Percentiles rank a stretch among this genome's conserved stretches.
Conservation (phyloP, 1,284 basidiomycete species). For the Apiotrichum mycotoxinovorans region DNA sequence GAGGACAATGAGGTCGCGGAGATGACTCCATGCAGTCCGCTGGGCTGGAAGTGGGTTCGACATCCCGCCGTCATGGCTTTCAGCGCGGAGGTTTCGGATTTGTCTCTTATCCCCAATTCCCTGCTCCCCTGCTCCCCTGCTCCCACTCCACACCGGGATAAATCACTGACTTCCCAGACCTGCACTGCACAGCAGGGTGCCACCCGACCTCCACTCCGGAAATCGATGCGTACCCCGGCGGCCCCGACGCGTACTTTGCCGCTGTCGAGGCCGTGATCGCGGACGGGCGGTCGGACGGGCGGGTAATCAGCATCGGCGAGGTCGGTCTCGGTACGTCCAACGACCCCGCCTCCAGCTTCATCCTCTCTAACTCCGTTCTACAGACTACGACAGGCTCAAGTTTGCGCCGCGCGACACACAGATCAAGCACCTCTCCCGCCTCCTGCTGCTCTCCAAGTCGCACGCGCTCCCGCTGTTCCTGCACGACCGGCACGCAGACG, state of each 20-base stretch:
- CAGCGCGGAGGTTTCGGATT: too few relatives aligned
- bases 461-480: conserved; percentile 76
- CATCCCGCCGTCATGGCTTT: too few relatives aligned
- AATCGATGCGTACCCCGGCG: conserved; percentile 62
- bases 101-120: too few relatives aligned
- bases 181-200: conserved; percentile 76
- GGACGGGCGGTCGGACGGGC: conserved; percentile 56
- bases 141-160: too few relatives aligned
- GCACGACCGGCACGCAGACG: conserved; percentile 73
- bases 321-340: conserved; percentile 67
- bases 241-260: conserved; percentile 63
- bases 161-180: too few relatives aligned
- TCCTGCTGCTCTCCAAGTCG: conserved; percentile 68
- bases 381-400: conserved; percentile 79
- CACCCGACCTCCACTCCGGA: conserved; percentile 81
- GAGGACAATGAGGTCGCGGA: too few relatives aligned
- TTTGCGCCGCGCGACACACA: conserved; percentile 66
- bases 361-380: background rate
- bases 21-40: too few relatives aligned
- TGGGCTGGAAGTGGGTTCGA: too few relatives aligned
- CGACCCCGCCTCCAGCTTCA: background rate
- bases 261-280: conserved; percentile 61
- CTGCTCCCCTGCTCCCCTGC: too few relatives aligned
- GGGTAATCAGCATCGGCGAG: conserved; percentile 76
- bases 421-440: conserved; percentile 65